Evolutionary conservation across 306 rosid genomes (phyloP).

Genomic region (Pueraria montana): DNA sequence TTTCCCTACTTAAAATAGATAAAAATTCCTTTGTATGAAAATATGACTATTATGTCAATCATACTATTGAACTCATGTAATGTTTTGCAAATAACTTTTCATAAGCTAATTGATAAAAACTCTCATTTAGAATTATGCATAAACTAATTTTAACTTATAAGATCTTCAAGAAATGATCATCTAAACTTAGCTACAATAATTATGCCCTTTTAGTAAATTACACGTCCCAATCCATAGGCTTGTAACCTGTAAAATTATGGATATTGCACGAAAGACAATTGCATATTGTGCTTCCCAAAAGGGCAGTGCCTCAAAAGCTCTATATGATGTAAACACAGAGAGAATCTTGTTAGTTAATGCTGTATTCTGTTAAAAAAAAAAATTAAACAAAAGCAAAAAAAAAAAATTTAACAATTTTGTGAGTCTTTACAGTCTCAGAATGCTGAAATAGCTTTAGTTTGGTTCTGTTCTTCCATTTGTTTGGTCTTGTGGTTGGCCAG

Average conservation of each 20-base stretch:
- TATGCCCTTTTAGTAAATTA: neutral
- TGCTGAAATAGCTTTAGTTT: constrained; percentile 51
- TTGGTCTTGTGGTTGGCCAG: constrained; percentile 61
- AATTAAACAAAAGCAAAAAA: neutral
- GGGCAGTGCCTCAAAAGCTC: constrained; percentile 11
- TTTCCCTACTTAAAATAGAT: too few relatives aligned
- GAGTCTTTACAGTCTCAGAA: constrained; percentile 34
- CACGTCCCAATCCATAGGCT: constrained; percentile 21
- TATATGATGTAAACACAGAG: neutral
- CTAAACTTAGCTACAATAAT: neutral
- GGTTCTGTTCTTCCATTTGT: constrained; percentile 63
- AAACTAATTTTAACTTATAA: too few relatives aligned
- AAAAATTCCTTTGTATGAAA: too few relatives aligned
- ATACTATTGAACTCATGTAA: too few relatives aligned
- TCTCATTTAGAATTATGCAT: too few relatives aligned
- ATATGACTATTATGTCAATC: too few relatives aligned
- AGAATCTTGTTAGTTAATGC: neutral
- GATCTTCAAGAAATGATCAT: neutral
- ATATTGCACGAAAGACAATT: too few relatives aligned
- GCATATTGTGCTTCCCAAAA: neutral
- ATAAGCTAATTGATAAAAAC: too few relatives aligned
- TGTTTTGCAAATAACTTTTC: too few relatives aligned
- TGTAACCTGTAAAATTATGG: neutral
- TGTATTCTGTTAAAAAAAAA: neutral
- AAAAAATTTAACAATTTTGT: neutral